Evolutionary conservation across 495 filamentous ascomycete species (phyloP), one percentile per base, ranked within the genome.

Genomic region (Letharia columbiana): DNA sequence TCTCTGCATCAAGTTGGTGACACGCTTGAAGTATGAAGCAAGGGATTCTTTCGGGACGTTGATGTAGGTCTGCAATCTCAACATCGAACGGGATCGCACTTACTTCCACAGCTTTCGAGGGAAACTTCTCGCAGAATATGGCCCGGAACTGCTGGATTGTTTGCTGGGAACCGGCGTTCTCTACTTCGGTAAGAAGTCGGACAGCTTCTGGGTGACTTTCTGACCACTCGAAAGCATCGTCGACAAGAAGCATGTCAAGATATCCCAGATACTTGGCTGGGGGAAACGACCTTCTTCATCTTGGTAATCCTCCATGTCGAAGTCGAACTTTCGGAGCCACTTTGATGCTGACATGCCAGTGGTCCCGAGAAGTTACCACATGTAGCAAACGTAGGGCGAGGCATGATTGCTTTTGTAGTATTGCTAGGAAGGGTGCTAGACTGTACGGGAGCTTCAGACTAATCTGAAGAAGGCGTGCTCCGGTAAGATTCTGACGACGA

Each of bases 251-350:
- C 23, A 61, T 45, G 3, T 61, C 31, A 2, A 61, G 23, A 0
- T 11, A 18, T 5, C 40, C 10, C 4, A 61, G 20, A 33, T 45
- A 61, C 0, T 2, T 28, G 15, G 31, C 23, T 6, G 31, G 15
- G 3, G 23, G 41, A 12, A 61, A 33, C 7, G 23, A n/a, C n/a
- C n/a, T n/a, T n/a, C n/a, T n/a, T n/a, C n/a, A n/a, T n/a, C n/a
- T n/a, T n/a, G n/a, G n/a, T 61, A 61, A 10, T 31, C 41, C 10
- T 23, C 28, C 3, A 61, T 11, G 2, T 61, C 31, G 8, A n/a
- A 23, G 9, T 61, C 23, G 11, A 61, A 41, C 18, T 61, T 61
- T 31, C 9, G 47, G 1, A 61, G 60, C 60, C 60, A 62, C 9
- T 20, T 47, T 1, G 15, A 2, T 5, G 44, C 44, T 47, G 44